Percentiles rank a stretch among this genome's conserved stretches.
Conservation (phyloP, 352 stramenopile genomes). For the Phytophthora cactorum region DNA sequence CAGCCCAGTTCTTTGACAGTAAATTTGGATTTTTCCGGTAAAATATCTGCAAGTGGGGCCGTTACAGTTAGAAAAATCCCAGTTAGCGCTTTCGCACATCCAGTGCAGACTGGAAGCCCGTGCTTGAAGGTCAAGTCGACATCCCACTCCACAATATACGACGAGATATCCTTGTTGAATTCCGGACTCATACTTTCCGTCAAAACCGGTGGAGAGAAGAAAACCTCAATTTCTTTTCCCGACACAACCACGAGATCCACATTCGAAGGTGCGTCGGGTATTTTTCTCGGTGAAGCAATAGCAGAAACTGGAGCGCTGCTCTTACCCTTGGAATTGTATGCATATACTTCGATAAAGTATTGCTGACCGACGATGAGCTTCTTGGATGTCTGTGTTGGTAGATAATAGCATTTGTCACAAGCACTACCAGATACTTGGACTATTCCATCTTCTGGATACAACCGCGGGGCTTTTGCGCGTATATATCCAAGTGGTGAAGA, state of each 20-base stretch:
- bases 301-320: conserved; percentile 50
- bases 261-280: conserved; percentile 89
- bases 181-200: conserved; percentile 61
- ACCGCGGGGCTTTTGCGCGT: conserved; percentile 57
- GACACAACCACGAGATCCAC: conserved; percentile 90
- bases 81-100: conserved; percentile 53
- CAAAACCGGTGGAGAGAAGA: conserved; percentile 83
- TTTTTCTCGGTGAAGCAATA: conserved; percentile 72
- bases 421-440: conserved; percentile 49
- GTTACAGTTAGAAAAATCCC: conserved; percentile 48
- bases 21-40: conserved; percentile 39
- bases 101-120: conserved; percentile 51
- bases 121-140: conserved; percentile 70
- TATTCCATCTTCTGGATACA: conserved; percentile 49
- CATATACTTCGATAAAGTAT: conserved; percentile 83
- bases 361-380: conserved; percentile 56
- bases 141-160: conserved; percentile 93
- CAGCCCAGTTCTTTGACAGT: conserved; percentile 65
- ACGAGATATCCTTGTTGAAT: conserved; percentile 87
- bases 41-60: conserved; percentile 1
- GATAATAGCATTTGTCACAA: conserved; percentile 76
- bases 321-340: conserved; percentile 79
- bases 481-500: conserved; percentile 48
- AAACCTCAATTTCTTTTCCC: conserved; percentile 88
- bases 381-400: conserved; percentile 62